Evolutionary conservation across 768 basidiomycete species (phyloP), one percentile per base, ranked within the genome.

Genomic region (Chlorophyllum brunneum): DNA sequence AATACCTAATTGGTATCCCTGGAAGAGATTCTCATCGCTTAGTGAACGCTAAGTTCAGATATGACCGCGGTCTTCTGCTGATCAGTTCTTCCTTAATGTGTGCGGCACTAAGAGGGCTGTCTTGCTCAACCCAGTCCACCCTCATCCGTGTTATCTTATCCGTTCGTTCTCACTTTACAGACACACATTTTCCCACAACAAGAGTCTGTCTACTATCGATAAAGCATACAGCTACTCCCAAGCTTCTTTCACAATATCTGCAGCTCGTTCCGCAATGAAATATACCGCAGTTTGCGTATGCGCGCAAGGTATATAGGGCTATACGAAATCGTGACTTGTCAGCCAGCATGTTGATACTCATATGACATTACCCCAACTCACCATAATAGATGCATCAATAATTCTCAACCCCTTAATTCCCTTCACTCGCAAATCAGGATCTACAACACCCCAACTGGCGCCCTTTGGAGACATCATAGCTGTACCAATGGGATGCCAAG

Each of bases 361-460:
- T n/a, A n/a, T n/a, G n/a, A 13, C 3, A 23, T 9, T 9, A 36
- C 23, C n/a, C 40, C 22, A 30, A 59, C 66, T 55, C 47, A 70
- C 71, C 54, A 68, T 52, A 49, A 64, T 63, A 16, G 69, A 70
- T 5, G 67, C 67, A 60, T 75, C 71, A 11, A 75, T 67, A 23
- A 75, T 56, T 5, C 72, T 62, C 46, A 75, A 45, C 3, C 69
- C 72, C 2, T 30, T 34, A 1, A 63, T 60, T 1, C 65, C 64
- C 50, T 74, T 73, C 4, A 75, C 68, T 22, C 43, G 55, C 39
- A 76, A 57, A 54, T 71, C 62, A 4, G 71, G 65, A 55, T 71
- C 65, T 1, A 73, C 65, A 6, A 70, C 72, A 2, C 72, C 72
- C 18, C 42, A 61, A 8, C 49, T 40, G 0, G 67, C 63, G 16